Evolutionary conservation across 805 yeast genomes (phyloP), one percentile per base, ranked within the genome.

Genomic region (Starmerella asiatica): DNA sequence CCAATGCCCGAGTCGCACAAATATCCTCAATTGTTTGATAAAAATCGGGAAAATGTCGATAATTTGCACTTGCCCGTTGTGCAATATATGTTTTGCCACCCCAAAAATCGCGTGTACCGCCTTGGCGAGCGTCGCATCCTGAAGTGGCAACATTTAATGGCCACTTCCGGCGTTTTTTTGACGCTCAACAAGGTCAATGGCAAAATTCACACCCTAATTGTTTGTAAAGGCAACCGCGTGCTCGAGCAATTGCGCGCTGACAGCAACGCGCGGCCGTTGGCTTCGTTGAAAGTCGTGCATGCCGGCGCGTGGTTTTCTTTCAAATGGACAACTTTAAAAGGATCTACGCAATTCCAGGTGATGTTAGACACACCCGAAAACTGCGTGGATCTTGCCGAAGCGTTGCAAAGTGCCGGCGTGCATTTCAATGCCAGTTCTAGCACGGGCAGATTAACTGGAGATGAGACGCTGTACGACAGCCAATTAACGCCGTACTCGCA

Each of bases 51-150:
- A n/a, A n/a, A n/a, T n/a, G n/a, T n/a, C n/a, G n/a, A n/a, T n/a
- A n/a, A 24, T 15, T 15, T 19, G 17, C 9, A 21, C 12, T 34
- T 15, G 6, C 16, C 26, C 1, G 36, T 46, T 16, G n/a, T 8
- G 5, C 24, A 33, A 2, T 46, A 43, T 36, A 38, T 38, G 39
- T 43, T 29, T 30, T 43, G 49, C 35, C 49, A 43, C 26, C 49
- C 46, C 2, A 26, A 40, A 11, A n/a, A 44, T 14, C 33, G 37
- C 9, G 38, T 32, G 11, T 5, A 29, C 5, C 36, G 40, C 20
- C 27, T 21, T 7, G 38, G 36, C 16, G 27, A 24, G 15, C 28
- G 32, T 6, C 36, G 29, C 23, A 6, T 38, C 5, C 32, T 42
- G n/a, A 21, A 40, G 6, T 44, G 48, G 48, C 39, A 42, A 41